Conservation (phyloP, 2,329 filamentous ascomycete genomes). For the Colletotrichum musae region DNA sequence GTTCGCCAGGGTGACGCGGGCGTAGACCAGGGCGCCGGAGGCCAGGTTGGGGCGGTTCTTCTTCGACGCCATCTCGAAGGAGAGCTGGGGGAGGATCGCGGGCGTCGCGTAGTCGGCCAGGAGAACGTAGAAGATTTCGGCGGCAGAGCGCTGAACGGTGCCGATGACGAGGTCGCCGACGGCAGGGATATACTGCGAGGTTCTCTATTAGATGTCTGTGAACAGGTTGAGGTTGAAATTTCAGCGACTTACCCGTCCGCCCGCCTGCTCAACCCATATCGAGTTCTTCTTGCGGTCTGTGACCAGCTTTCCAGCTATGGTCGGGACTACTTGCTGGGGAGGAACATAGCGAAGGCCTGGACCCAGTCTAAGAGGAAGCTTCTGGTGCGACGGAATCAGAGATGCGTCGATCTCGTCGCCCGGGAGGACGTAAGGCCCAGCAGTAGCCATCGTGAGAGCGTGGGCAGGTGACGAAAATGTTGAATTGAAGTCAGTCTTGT, state of each 20-base stretch:
- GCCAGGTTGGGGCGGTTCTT: constrained; percentile 88
- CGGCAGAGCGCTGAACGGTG: constrained; percentile 81
- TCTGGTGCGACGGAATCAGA: constrained; percentile 77
- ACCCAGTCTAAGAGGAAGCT: constrained; percentile 82
- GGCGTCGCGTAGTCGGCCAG: constrained; percentile 76
- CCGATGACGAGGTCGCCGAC: constrained; percentile 91
- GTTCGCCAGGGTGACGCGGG: constrained; percentile 83
- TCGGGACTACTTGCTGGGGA: constrained; percentile 79
- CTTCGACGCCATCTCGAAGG: constrained; percentile 94
- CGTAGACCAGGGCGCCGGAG: constrained; percentile 87
- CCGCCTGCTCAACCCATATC: constrained; percentile 81
- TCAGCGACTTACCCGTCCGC: constrained; percentile 71
- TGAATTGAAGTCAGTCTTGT: constrained; percentile 23
- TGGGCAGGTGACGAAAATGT: constrained; percentile 7
- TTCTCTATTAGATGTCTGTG: constrained; percentile 46
- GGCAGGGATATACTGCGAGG: constrained; percentile 79
- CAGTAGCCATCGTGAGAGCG: constrained; percentile 65
- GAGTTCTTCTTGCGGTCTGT: constrained; percentile 81
- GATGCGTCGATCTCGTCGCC: constrained; percentile 81
- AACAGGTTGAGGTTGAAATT: background rate
- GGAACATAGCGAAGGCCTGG: constrained; percentile 87
- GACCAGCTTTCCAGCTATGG: constrained; percentile 76
- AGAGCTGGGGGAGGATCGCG: constrained; percentile 85
- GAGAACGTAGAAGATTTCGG: constrained; percentile 85
- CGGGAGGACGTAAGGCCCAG: constrained; percentile 80